Conservation (phyloP, 2,329 filamentous ascomycete genomes). For the Camillea tinctor region DNA sequence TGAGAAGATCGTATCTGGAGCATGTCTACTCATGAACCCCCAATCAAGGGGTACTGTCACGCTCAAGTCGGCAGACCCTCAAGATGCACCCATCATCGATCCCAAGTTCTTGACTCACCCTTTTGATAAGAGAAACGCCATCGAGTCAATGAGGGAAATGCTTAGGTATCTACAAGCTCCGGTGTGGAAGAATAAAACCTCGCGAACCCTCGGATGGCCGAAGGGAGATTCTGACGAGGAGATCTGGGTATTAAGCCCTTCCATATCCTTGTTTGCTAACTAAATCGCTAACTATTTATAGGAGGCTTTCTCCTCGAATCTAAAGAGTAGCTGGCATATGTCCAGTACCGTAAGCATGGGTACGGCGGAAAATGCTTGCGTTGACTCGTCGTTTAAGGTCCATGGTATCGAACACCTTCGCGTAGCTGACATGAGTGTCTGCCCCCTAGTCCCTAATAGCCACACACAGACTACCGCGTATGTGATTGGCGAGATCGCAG, state of each 20-base stretch:
- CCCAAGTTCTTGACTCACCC: conserved; percentile 22
- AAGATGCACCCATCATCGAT: conserved; percentile 21
- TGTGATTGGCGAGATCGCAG: conserved; percentile 43
- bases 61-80: conserved; percentile 20
- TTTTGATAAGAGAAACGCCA: conserved; percentile 15
- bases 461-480: conserved; percentile 46
- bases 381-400: conserved; percentile 19
- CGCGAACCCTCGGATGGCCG: conserved; percentile 13
- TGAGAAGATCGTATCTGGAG: conserved; percentile 14
- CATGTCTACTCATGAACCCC: conserved; percentile 19
- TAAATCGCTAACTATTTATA: conserved; percentile 19
- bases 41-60: conserved; percentile 21
- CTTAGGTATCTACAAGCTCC: conserved; percentile 15
- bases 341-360: conserved; percentile 19
- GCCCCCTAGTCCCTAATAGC: conserved; percentile 31
- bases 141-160: conserved; percentile 15
- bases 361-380: conserved; percentile 7
- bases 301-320: conserved; percentile 26
- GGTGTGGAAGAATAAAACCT: conserved; percentile 10
- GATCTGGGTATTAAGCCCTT: conserved; percentile 14
- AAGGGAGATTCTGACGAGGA: conserved; percentile 14
- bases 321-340: conserved; percentile 21
- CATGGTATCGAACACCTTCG: conserved; percentile 14
- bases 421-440: conserved; percentile 22
- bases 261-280: neutral